Evolutionary conservation across 2,329 filamentous ascomycete genomes (phyloP).

Genomic region (Colletotrichum sp.): DNA sequence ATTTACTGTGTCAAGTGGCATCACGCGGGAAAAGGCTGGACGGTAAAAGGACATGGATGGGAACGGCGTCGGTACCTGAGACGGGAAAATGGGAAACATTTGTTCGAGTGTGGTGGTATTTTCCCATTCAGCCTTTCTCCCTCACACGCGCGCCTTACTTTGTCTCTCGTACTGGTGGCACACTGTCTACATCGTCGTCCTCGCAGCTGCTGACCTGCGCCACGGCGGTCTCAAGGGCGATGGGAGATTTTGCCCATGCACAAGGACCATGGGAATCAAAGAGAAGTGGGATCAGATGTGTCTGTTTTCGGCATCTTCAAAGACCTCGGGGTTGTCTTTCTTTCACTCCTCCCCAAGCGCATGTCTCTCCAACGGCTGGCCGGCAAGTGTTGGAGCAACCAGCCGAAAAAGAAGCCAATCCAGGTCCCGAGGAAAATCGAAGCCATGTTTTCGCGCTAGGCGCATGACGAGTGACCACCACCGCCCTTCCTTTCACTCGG

Average conservation of each 20-base stretch:
- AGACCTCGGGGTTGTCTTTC: background rate
- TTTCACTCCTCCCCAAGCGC: background rate
- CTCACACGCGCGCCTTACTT: background rate
- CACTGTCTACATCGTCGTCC: background rate
- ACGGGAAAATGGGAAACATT: background rate
- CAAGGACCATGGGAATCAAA: background rate
- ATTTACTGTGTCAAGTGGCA: background rate
- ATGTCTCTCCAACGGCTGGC: conserved; percentile 9
- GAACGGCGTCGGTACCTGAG: background rate
- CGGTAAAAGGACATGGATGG: background rate
- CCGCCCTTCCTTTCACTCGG: background rate
- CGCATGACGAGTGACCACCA: background rate
- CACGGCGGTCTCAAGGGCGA: background rate
- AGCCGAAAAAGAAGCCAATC: background rate
- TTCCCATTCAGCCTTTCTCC: background rate
- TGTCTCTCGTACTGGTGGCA: background rate
- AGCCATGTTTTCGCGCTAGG: background rate
- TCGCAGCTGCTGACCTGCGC: conserved; percentile 14
- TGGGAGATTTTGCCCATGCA: background rate
- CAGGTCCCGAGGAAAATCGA: background rate
- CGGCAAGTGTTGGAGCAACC: background rate
- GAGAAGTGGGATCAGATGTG: conserved; percentile 8
- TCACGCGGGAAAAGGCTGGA: background rate
- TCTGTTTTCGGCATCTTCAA: conserved; percentile 1
- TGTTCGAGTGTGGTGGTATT: background rate